Percentiles rank a stretch among this genome's conserved stretches.
These are phyloP conservation scores for Tetrapisispora namnaoensis DNA, from an alignment of 805 yeast species.

Conservation along the genomic window DNA sequence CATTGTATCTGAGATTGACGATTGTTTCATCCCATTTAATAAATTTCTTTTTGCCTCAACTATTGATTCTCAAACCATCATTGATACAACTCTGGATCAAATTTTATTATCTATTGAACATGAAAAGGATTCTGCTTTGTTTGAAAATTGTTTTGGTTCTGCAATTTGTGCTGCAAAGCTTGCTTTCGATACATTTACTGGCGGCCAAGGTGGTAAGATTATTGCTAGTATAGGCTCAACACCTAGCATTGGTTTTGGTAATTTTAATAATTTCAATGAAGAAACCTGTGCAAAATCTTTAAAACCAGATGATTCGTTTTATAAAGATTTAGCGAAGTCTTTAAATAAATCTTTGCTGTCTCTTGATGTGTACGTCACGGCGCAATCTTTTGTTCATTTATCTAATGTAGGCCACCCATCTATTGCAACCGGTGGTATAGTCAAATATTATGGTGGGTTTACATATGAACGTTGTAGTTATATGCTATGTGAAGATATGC, in stretches of 20 bases:
- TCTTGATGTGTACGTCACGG: conserved; percentile 63
- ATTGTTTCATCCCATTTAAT: conserved; percentile 60
- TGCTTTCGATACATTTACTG: conserved; percentile 42
- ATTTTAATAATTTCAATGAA: conserved; percentile 35
- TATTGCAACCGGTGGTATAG: conserved; percentile 58
- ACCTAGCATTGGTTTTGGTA: conserved; percentile 79
- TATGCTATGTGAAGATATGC: conserved; percentile 50
- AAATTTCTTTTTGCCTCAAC: conserved; percentile 78
- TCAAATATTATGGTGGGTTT: conserved; percentile 59
- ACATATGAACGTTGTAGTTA: conserved; percentile 59
- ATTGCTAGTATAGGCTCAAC: conserved; percentile 54
- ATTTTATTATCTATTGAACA: conserved; percentile 30
- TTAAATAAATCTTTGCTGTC: conserved; percentile 55
- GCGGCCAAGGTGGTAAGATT: conserved; percentile 75
- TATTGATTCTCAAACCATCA: conserved; percentile 47
- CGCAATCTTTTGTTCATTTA: conserved; percentile 58
- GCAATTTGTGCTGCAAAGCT: conserved; percentile 61
- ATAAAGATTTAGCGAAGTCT: conserved; percentile 47
- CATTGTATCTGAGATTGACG: conserved; percentile 53
- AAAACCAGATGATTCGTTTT: conserved; percentile 52
- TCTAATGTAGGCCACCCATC: conserved; percentile 62
- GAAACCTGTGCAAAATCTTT: conserved; percentile 42
- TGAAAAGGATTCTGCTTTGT: conserved; percentile 19
- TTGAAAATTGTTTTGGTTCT: conserved; percentile 67
- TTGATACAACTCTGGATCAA: conserved; percentile 57